These are phyloP conservation scores for Boletus rubroflammeus DNA, from an alignment of 768 basidiomycete species.

Conservation along the genomic window DNA sequence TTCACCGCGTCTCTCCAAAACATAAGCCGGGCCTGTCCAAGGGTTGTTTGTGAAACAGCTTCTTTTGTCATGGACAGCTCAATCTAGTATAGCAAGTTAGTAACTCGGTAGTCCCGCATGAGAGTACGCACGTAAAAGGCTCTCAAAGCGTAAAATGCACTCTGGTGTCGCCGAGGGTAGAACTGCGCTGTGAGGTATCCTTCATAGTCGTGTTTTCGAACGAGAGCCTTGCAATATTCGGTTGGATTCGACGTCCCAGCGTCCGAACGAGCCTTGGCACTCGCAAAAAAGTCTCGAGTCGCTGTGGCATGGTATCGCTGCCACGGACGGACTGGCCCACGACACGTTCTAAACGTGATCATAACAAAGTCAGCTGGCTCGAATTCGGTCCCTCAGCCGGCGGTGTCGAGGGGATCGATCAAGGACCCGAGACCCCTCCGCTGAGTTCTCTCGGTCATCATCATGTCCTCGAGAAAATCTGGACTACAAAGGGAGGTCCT, in stretches of 20 bases:
- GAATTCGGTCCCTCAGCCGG: conserved; percentile 16
- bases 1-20: conserved; percentile 85
- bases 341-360: conserved; percentile 16
- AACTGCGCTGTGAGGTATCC: conserved; percentile 68
- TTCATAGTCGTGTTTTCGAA: conserved; percentile 80
- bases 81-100: conserved; percentile 43
- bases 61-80: conserved; percentile 79
- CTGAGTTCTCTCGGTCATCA: no score
- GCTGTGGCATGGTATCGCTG: conserved; percentile 2
- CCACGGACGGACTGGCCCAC: conserved; percentile 9
- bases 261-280: conserved; percentile 1
- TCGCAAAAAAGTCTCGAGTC: conserved; percentile 13
- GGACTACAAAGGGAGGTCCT: conserved; percentile 54
- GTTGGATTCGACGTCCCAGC: conserved; percentile 39
- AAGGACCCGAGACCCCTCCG: conserved; percentile 6
- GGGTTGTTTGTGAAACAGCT: conserved; percentile 62
- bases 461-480: conserved; percentile 37
- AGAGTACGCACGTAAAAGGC: conserved; percentile 71
- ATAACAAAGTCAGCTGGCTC: conserved; percentile 9
- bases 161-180: conserved; percentile 62
- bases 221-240: conserved; percentile 66
- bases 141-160: conserved; percentile 72
- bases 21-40: conserved; percentile 83
- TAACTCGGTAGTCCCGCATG: neutral
- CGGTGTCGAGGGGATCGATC: conserved; percentile 18